Percentiles rank a stretch among this genome's conserved stretches.
Evolutionary conservation across 352 stramenopile species (phyloP).

Genomic region (Phytophthora citricola): DNA sequence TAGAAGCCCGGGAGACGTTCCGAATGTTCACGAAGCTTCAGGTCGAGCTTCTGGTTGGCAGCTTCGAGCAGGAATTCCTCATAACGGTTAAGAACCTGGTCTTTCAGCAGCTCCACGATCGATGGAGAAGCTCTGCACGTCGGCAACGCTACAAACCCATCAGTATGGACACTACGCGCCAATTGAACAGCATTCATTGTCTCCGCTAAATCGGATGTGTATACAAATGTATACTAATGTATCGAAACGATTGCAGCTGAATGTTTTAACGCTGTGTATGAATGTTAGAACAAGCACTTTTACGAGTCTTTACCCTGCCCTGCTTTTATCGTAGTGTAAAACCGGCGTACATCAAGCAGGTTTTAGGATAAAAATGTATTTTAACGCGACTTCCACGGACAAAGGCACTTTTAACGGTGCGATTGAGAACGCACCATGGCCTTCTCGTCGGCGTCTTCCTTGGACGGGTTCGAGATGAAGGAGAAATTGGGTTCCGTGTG

Average conservation of each 20-base stretch:
- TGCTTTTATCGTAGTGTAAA: no score
- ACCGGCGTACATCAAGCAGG: not conserved
- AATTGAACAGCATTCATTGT: slow-evolving; percentile 29
- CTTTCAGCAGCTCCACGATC: slow-evolving; percentile 28
- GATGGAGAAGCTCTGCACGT: slow-evolving; percentile 18
- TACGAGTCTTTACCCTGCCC: no score
- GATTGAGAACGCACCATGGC: slow-evolving; percentile 33
- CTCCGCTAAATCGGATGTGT: slow-evolving; percentile 8
- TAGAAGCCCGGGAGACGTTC: slow-evolving; percentile 75
- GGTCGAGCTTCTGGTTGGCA: slow-evolving; percentile 32
- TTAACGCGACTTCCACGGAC: slow-evolving; percentile 4
- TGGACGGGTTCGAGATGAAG: slow-evolving; percentile 44
- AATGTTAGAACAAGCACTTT: no score
- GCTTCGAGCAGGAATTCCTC: slow-evolving; percentile 46
- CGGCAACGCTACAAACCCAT: slow-evolving; percentile 58
- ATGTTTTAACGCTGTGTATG: not conserved
- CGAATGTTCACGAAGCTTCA: slow-evolving; percentile 45
- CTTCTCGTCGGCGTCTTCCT: slow-evolving; percentile 12
- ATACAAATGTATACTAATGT: not conserved
- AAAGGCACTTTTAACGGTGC: slow-evolving; percentile 25
- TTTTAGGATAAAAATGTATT: slow-evolving; percentile 13
- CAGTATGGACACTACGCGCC: slow-evolving; percentile 41
- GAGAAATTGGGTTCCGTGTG: slow-evolving; percentile 41
- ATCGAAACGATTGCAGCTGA: slow-evolving; percentile 17
- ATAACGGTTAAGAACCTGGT: slow-evolving; percentile 48